phyloP scores from a whole-genome alignment of 2,329 filamentous ascomycete genomes.

The Cladophialophora immunda region DNA sequence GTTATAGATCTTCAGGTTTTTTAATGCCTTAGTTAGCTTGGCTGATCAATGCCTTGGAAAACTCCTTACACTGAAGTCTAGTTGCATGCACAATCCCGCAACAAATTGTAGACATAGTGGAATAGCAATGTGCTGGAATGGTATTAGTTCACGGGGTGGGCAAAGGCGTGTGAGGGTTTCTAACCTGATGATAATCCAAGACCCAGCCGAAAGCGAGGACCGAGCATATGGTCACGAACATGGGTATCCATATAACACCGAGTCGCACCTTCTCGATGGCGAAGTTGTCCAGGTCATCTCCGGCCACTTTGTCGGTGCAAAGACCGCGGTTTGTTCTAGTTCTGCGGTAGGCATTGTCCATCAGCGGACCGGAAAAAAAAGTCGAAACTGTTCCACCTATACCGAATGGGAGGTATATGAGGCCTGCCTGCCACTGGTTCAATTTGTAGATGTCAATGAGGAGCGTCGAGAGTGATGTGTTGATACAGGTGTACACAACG shows the following conservation, averaged over 20 bases:
- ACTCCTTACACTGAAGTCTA: constrained; percentile 44
- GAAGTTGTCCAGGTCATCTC: neutral
- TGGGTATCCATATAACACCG: neutral
- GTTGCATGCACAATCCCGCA: neutral
- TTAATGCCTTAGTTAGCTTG: constrained; percentile 9
- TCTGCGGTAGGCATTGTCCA: neutral
- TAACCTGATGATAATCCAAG: neutral
- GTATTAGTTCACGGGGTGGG: no score
- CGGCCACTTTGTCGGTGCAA: neutral
- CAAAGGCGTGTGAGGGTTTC: no score
- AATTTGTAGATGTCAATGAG: constrained; percentile 46
- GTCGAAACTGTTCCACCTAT: neutral
- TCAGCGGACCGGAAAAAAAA: neutral
- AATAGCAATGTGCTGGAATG: neutral
- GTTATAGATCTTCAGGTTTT: neutral
- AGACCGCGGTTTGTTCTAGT: neutral
- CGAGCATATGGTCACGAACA: neutral
- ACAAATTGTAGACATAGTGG: neutral
- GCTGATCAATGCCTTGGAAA: constrained; percentile 28
- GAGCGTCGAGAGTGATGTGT: constrained; percentile 5
- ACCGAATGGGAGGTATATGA: constrained; percentile 56
- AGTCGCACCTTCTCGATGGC: neutral
- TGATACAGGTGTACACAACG: neutral
- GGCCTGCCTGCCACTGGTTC: constrained; percentile 51
- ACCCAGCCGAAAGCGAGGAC: neutral